Base-by-base conservation (phyloP, 352 stramenopile species). In the Chrysophaeum taylorii region DNA sequence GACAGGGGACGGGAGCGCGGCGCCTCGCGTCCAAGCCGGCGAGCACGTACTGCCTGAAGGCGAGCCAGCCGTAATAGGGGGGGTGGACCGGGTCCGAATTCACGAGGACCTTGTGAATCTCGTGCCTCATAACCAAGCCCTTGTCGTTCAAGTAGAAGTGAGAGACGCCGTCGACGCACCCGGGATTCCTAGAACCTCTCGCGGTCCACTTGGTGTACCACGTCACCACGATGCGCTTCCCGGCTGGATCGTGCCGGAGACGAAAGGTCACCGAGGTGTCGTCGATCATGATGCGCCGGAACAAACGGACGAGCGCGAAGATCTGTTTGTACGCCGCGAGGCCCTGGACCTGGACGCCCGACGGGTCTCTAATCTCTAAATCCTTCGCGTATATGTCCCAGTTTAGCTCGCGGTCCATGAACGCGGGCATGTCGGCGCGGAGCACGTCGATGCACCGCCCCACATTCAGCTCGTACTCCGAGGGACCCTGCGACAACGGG, bases 381-480 rank as follows among this genome's bases (percentile, higher is more conserved):
- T 45, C n/a, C 9, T 4, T 18, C 57, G 57, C 33, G 57, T 66
- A 66, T 18, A 66, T 43, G 31, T 15, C 14, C 2, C 7, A 66
- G 57, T 42, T 21, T 36, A 43, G 35, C 33, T 66, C 57, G 31
- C 57, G 31, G 21, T 48, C 15, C 16, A 16, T 9, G 57, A 66
- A 66, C 31, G 25, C 57, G 31, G 57, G 57, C 5, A 66, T 14
- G 57, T 66, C 57, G 33, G 12, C n/a, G 12, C 31, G 27, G 12
- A 66, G 57, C 31, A 35, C 57, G 36, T 66, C 57, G 36, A 66
- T 66, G 57, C 14, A 27, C 33, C 31, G 7, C 1, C 57, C 57
- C 23, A 66, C 33, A 25, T 66, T 66, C 16, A 66, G 36, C 57
- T 66, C 57, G 57, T 45, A 66, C 35, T 66, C 57, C 23, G 1